Percentiles rank a stretch among this genome's conserved stretches.
Conservation (phyloP, 2,329 filamentous ascomycete genomes). For the Daldinia sp. region DNA sequence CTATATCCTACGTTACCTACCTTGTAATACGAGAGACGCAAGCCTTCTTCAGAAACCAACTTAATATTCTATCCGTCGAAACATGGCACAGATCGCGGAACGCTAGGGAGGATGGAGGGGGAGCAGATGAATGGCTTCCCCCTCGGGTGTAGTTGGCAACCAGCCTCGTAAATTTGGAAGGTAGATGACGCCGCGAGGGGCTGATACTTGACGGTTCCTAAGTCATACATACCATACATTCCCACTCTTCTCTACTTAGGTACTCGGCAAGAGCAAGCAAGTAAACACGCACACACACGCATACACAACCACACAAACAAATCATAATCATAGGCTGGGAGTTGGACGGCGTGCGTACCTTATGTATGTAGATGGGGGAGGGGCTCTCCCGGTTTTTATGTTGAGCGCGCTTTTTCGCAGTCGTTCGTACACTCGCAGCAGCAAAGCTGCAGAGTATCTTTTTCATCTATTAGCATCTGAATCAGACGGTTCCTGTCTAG, state of each 20-base stretch:
- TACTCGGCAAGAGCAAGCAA: background rate
- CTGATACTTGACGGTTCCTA: slow-evolving; percentile 20
- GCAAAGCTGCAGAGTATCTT: background rate
- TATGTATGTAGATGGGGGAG: slow-evolving; percentile 26
- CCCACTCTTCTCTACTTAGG: slow-evolving; percentile 5
- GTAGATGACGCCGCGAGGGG: slow-evolving; percentile 15
- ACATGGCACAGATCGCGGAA: slow-evolving; percentile 10
- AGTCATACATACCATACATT: slow-evolving; percentile 19
- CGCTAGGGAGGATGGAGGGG: background rate
- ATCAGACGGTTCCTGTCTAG: slow-evolving; percentile 4
- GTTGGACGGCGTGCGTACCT: slow-evolving; percentile 28
- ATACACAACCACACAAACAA: background rate
- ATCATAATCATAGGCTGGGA: slow-evolving; percentile 32
- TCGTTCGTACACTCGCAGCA: background rate
- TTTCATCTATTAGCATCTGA: slow-evolving; percentile 5
- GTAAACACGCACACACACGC: background rate
- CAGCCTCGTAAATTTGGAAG: slow-evolving; percentile 27
- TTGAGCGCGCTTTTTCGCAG: slow-evolving; percentile 14
- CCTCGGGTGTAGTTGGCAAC: background rate
- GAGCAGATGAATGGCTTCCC: background rate
- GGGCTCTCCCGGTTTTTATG: slow-evolving; percentile 16
- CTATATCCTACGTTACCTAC: slow-evolving; percentile 34
- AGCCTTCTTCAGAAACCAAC: slow-evolving; percentile 20
- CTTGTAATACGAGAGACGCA: slow-evolving; percentile 36
- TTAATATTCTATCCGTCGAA: slow-evolving; percentile 31